Percentiles rank a stretch among this genome's conserved stretches.
phyloP scores from a whole-genome alignment of 768 basidiomycete genomes.

The Amanita thiersii region DNA sequence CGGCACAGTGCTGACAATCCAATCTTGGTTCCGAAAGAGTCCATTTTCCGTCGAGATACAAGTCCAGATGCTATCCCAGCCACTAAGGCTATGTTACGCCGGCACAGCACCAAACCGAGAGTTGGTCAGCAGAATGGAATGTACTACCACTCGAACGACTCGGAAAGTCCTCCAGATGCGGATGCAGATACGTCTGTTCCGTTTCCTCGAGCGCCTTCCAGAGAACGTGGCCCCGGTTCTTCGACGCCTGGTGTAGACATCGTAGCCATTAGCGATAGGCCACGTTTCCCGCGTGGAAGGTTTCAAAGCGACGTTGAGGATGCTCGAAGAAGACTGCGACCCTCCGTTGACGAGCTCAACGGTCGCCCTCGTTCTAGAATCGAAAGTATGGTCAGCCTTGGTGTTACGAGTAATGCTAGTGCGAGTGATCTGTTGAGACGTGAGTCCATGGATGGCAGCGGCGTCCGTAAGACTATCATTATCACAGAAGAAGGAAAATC shows the following conservation, averaged over 20 bases:
- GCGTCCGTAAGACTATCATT: constrained; percentile 60
- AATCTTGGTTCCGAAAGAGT: constrained; percentile 41
- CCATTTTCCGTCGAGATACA: constrained; percentile 37
- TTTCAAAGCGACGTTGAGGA: constrained; percentile 73
- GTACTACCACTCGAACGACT: constrained; percentile 28
- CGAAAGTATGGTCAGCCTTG: constrained; percentile 65
- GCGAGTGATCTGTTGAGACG: constrained; percentile 59
- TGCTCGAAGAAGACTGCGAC: constrained; percentile 43
- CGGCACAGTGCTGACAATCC: constrained; percentile 55
- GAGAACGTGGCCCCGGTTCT: constrained; percentile 34
- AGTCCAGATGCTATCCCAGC: constrained; percentile 47
- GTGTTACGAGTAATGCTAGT: constrained; percentile 40
- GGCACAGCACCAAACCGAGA: constrained; percentile 47
- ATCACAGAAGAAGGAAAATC: constrained; percentile 77
- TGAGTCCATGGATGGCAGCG: constrained; percentile 57
- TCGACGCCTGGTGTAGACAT: constrained; percentile 23
- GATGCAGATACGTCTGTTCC: constrained; percentile 43
- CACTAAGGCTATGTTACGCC: constrained; percentile 39
- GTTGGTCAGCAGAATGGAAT: constrained; percentile 33
- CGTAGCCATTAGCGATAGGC: constrained; percentile 23
- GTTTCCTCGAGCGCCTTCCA: constrained; percentile 56
- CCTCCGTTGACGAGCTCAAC: constrained; percentile 63
- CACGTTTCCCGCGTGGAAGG: constrained; percentile 45
- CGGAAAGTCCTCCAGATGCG: constrained; percentile 23
- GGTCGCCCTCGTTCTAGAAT: constrained; percentile 52